A percentile compares a stretch with the other conserved stretches of the same genome.
Evolutionary conservation across 176 grass and related monocot species (phyloP).

Genomic region (Calamus simplicifolius): DNA sequence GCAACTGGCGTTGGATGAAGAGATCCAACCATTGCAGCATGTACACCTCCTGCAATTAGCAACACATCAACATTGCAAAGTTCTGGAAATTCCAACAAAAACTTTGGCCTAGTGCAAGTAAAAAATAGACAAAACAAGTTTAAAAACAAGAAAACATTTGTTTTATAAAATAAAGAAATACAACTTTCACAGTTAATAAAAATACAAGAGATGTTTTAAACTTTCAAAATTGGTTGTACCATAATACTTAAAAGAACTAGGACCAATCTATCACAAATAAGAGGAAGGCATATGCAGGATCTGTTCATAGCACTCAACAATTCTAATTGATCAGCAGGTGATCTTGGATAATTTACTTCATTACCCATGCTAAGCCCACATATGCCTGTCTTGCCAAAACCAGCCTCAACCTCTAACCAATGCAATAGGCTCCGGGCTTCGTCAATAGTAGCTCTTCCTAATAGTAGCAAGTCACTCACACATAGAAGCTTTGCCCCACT

Average conservation of each 20-base stretch:
- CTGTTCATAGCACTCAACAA: background rate
- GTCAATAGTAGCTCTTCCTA: constrained; percentile 95
- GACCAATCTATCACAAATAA: too few species aligned
- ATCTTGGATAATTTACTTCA: background rate
- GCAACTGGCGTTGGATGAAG: constrained; percentile 87
- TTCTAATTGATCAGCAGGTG: background rate
- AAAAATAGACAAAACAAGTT: too few species aligned
- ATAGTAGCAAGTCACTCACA: constrained; percentile 81
- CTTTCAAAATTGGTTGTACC: too few species aligned
- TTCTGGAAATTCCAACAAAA: too few species aligned
- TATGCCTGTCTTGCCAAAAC: constrained; percentile 84
- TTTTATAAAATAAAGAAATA: too few species aligned
- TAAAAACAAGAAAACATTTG: too few species aligned
- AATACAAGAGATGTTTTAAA: too few species aligned
- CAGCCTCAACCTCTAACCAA: constrained; percentile 79
- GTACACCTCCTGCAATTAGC: constrained; percentile 58
- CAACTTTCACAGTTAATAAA: too few species aligned
- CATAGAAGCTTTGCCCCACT: constrained; percentile 73
- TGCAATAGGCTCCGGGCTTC: constrained; percentile 88
- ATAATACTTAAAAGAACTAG: too few species aligned
- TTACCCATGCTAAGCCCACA: constrained; percentile 98
- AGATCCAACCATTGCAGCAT: constrained; percentile 97
- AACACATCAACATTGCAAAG: background rate
- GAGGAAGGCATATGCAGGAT: background rate
- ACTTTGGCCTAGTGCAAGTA: too few species aligned